Evolutionary conservation across 164 flowering plant genomes (phyloP), one percentile per base, ranked within the genome.

Genomic region (Stephania cephalantha): DNA sequence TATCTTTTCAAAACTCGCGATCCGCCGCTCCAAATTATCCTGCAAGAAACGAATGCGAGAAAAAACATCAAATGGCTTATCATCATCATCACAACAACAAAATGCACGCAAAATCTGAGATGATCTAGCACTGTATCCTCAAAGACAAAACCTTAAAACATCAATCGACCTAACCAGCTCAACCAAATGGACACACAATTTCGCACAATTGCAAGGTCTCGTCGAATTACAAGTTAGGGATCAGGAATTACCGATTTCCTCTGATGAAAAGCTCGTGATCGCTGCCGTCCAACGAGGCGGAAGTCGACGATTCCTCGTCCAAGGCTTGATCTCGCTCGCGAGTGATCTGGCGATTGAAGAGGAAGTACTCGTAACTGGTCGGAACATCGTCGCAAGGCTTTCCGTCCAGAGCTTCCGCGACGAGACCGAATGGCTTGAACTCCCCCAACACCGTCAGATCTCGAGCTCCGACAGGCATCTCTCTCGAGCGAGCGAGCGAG

Each of bases 191-290:
- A 45, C 25, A 3, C 13, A 12, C 4, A 48, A 64, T 5, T 64
- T 20, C 25, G 7, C 22, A 6, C 30, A 31, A 18, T 35, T 35
- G 42, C 42, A 35, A 70, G 58, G 48, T 6, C n/a, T 1, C 7
- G 20, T 5, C 3, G 71, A 71, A n/a, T 13, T 30, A 46, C 15
- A 6, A 20, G 55, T 29, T 10, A 8, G 63, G 25, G 46, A 2
- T 20, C 18, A 71, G 46, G 22, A 75, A 18, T 74, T 83, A 92
- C 97, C 93, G 80, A 69, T 91, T 91, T 77, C 97, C 99, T 76
- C 99, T 82, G 69, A 93, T 84, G 81, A 93, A 92, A n/a, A 95
- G 87, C 85, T 95, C 98, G 80, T 95, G 93, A 78, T 95, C 98
- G 67, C 89, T 45, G 1, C 78, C 78, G 48, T 82, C 86, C 65